These are phyloP conservation scores for Noccaea caerulescens DNA, from an alignment of 345 rosid species.

Conservation along the genomic window DNA sequence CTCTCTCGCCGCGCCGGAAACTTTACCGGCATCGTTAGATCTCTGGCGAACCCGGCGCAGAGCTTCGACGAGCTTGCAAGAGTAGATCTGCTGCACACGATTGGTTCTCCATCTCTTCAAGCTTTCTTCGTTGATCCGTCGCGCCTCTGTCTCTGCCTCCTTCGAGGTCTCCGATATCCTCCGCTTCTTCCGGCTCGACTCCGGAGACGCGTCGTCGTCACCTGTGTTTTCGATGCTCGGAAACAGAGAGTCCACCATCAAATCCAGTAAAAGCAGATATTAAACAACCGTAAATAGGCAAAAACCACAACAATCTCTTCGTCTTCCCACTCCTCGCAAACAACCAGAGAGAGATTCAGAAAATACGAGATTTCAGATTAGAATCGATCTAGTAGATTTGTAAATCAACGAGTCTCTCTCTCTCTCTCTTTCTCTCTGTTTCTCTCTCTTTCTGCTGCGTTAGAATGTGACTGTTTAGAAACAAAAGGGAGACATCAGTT, in stretches of 20 bases:
- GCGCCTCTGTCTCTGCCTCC: conserved; percentile 14
- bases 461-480: conserved; percentile 14
- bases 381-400: not conserved
- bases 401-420: not conserved
- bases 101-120: conserved; percentile 67
- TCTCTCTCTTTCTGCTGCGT: conserved; percentile 6
- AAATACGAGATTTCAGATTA: not conserved
- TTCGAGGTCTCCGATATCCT: conserved; percentile 42
- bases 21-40: conserved; percentile 46
- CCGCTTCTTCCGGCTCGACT: conserved; percentile 56
- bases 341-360: not conserved
- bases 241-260: conserved; percentile 43
- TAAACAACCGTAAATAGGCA: not conserved
- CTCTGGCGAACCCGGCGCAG: conserved; percentile 55
- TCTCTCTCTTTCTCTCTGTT: conserved; percentile 6
- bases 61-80: conserved; percentile 66
- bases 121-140: conserved; percentile 35
- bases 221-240: conserved; percentile 37
- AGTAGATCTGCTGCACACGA: conserved; percentile 66
- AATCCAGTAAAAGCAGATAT: conserved; percentile 32
- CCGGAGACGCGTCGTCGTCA: conserved; percentile 43
- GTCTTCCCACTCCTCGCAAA: conserved; percentile 5
- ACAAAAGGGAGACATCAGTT: conserved; percentile 6
- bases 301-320: not conserved
- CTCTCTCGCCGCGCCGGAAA: conserved; percentile 34